Evolutionary conservation across 768 basidiomycete species (phyloP).

Genomic region (Tricholoma terreum): DNA sequence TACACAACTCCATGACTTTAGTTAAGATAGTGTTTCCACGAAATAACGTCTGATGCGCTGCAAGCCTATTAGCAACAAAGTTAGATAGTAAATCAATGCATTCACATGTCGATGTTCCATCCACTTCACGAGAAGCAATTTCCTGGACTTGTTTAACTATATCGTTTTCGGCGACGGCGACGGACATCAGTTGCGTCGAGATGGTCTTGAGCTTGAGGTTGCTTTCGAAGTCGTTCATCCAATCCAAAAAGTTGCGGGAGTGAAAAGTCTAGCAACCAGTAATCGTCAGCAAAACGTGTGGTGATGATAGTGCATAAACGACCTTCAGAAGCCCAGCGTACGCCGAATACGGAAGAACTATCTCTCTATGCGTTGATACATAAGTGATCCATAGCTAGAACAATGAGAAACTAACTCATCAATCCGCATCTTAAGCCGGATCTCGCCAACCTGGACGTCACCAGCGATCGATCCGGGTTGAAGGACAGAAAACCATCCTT

Average conservation of each 20-base stretch:
- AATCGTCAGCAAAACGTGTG: not conserved
- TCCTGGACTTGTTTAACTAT: conserved; percentile 69
- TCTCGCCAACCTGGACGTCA: conserved; percentile 68
- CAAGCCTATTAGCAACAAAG: not conserved
- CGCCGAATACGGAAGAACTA: conserved; percentile 65
- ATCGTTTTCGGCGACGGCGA: conserved; percentile 65
- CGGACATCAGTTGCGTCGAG: conserved; percentile 58
- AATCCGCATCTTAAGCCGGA: conserved; percentile 68
- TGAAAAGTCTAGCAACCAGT: conserved; percentile 42
- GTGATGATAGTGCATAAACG: conserved; percentile 14
- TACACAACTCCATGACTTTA: conserved; percentile 75
- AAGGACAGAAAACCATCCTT: conserved; percentile 84
- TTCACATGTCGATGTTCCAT: conserved; percentile 64
- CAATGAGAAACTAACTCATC: conserved; percentile 56
- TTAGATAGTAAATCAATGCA: conserved; percentile 4
- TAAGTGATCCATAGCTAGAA: not conserved
- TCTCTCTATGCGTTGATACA: conserved; percentile 50
- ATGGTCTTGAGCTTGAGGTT: conserved; percentile 64
- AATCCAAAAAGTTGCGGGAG: conserved; percentile 66
- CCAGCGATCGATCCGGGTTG: conserved; percentile 44
- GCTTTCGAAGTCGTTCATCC: conserved; percentile 69
- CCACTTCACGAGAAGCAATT: conserved; percentile 68
- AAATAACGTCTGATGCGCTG: conserved; percentile 77
- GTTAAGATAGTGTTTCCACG: conserved; percentile 65
- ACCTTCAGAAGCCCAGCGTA: conserved; percentile 65